A percentile compares a stretch with the other conserved stretches of the same genome.
Evolutionary conservation across 306 rosid genomes (phyloP).

Genomic region (Astragalus membranaceus): DNA sequence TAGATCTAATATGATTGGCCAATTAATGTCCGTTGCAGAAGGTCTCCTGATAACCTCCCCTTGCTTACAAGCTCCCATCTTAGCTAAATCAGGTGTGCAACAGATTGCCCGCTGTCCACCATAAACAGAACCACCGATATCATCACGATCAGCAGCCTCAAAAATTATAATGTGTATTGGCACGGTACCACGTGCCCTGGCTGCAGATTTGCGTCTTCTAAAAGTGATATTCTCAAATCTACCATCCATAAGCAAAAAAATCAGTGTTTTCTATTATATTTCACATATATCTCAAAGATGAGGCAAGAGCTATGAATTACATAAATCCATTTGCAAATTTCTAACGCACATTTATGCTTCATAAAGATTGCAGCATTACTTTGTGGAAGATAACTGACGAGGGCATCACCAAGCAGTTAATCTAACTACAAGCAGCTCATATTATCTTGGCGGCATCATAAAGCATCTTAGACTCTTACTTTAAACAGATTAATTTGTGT

Average conservation of each 20-base stretch:
- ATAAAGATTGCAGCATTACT: neutral
- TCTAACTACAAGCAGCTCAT: neutral
- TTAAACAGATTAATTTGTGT: neutral
- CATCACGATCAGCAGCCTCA: constrained; percentile 88
- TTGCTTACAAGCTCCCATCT: constrained; percentile 84
- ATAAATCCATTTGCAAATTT: neutral
- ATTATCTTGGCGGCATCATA: no score
- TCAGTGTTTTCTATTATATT: constrained; percentile 18
- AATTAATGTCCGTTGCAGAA: constrained; percentile 59
- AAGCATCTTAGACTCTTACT: neutral
- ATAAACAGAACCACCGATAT: constrained; percentile 94
- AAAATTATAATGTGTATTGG: constrained; percentile 69
- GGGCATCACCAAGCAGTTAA: neutral
- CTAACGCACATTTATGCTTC: neutral
- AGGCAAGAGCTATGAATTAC: neutral
- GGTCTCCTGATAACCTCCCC: constrained; percentile 87
- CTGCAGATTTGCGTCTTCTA: constrained; percentile 58
- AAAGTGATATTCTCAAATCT: constrained; percentile 82
- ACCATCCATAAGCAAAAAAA: constrained; percentile 10
- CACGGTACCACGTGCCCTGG: constrained; percentile 46
- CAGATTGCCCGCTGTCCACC: constrained; percentile 96
- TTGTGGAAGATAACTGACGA: neutral
- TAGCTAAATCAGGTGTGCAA: constrained; percentile 91
- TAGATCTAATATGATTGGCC: constrained; percentile 70
- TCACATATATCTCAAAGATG: neutral